Evolutionary conservation across 2,329 filamentous ascomycete genomes (phyloP).

Genomic region (Aspergillus bombycis): DNA sequence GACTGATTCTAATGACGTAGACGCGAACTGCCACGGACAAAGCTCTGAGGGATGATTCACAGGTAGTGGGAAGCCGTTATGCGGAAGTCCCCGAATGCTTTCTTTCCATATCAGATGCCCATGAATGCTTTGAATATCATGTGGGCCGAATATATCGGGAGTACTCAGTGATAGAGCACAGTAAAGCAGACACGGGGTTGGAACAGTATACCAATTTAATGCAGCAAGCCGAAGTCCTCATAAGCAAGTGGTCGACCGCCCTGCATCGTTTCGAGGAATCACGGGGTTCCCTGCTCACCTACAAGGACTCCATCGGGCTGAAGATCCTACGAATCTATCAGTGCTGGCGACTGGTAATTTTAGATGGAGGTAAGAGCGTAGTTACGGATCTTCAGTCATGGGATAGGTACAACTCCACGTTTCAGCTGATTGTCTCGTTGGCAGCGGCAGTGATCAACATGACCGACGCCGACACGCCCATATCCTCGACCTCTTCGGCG

Average conservation of each 20-base stretch:
- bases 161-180: neutral
- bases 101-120: neutral
- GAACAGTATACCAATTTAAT: neutral
- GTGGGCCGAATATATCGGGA: neutral
- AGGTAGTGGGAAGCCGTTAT: neutral
- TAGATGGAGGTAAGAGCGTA: neutral
- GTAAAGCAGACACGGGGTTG: neutral
- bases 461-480: neutral
- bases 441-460: neutral
- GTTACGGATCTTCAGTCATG: neutral
- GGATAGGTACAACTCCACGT: neutral
- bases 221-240: neutral
- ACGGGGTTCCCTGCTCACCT: neutral
- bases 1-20: neutral
- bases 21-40: neutral
- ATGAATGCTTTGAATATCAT: neutral
- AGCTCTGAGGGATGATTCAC: neutral
- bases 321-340: neutral
- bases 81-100: neutral
- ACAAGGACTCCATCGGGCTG: neutral
- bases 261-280: neutral
- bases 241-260: neutral
- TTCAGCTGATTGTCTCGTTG: neutral
- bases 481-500: neutral
- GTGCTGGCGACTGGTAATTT: neutral